These are phyloP conservation scores for Floccularia luteovirens DNA, from an alignment of 768 basidiomycete species.

Conservation along the genomic window DNA sequence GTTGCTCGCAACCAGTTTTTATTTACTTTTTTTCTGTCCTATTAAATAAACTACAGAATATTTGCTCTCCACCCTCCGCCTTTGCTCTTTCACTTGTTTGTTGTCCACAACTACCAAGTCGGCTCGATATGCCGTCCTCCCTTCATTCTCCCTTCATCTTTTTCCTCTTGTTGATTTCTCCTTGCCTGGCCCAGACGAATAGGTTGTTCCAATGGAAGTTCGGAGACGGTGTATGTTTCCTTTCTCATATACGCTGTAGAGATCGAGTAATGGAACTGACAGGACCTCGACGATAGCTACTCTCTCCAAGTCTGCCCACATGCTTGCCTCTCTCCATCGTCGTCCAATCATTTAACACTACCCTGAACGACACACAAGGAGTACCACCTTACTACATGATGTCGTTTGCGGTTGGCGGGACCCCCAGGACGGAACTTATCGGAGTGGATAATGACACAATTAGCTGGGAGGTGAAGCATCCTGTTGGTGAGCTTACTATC, in stretches of 20 bases:
- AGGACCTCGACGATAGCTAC: not conserved
- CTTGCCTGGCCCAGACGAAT: slow-evolving; percentile 8
- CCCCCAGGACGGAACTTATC: slow-evolving; percentile 22
- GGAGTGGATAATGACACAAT: slow-evolving; percentile 23
- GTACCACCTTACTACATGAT: slow-evolving; percentile 34
- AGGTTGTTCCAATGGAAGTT: slow-evolving; percentile 25
- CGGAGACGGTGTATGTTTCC: slow-evolving; percentile 15
- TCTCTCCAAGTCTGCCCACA: slow-evolving; percentile 14
- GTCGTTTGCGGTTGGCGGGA: slow-evolving; percentile 27
- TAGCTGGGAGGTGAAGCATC: slow-evolving; percentile 29
- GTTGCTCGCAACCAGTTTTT: too few relatives aligned
- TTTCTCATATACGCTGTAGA: not conserved
- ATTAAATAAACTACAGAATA: too few relatives aligned
- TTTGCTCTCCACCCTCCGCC: too few relatives aligned
- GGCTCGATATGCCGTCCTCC: too few relatives aligned
- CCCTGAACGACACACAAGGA: slow-evolving; percentile 10
- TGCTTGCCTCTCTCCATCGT: slow-evolving; percentile 17
- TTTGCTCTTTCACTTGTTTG: too few relatives aligned
- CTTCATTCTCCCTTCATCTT: slow-evolving; percentile 1
- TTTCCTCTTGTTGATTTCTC: slow-evolving; percentile 1
- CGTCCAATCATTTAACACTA: slow-evolving; percentile 15
- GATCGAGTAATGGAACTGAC: slow-evolving; percentile 1
- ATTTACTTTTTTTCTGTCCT: too few relatives aligned
- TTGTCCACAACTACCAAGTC: too few relatives aligned
- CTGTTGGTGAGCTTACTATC: slow-evolving; percentile 24